A percentile compares a stretch with the other conserved stretches of the same genome.
phyloP scores from a whole-genome alignment of 805 yeast species.

The Hyphopichia homilentoma region DNA sequence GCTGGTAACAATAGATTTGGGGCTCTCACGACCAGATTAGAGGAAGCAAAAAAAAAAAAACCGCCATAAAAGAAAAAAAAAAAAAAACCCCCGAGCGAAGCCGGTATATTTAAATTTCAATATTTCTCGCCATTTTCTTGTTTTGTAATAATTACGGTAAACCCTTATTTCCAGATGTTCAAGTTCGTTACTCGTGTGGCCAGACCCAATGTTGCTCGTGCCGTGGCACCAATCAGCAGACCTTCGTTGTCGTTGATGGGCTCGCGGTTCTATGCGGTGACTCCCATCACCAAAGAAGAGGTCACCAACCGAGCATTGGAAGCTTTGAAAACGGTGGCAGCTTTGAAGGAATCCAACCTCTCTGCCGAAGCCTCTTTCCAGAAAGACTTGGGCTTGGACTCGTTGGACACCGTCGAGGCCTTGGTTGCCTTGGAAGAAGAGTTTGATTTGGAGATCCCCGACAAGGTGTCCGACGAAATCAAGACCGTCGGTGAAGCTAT shows the following conservation, averaged over 20 bases:
- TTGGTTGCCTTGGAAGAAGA: slow-evolving; percentile 94
- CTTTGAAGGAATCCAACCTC: slow-evolving; percentile 43
- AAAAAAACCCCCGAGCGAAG: too few relatives aligned
- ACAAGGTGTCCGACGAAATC: slow-evolving; percentile 88
- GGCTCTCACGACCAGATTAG: too few relatives aligned
- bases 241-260: slow-evolving; percentile 15
- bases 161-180: too few relatives aligned
- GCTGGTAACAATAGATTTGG: too few relatives aligned
- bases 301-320: slow-evolving; percentile 78
- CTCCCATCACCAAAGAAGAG: slow-evolving; percentile 70
- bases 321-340: slow-evolving; percentile 60
- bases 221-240: slow-evolving; percentile 32
- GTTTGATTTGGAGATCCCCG: slow-evolving; percentile 79
- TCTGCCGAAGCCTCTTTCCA: slow-evolving; percentile 51
- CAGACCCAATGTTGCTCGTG: slow-evolving; percentile 36
- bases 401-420: slow-evolving; percentile 92
- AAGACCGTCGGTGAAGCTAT: slow-evolving; percentile 92
- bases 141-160: too few relatives aligned
- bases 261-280: slow-evolving; percentile 54
- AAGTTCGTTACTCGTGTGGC: slow-evolving; percentile 37
- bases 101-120: too few relatives aligned
- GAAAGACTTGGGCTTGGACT: slow-evolving; percentile 83
- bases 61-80: too few relatives aligned
- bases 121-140: too few relatives aligned
- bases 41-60: too few relatives aligned